Base-by-base conservation (phyloP, 2,329 filamentous ascomycete genomes). In the Xylariaceae sp. region DNA sequence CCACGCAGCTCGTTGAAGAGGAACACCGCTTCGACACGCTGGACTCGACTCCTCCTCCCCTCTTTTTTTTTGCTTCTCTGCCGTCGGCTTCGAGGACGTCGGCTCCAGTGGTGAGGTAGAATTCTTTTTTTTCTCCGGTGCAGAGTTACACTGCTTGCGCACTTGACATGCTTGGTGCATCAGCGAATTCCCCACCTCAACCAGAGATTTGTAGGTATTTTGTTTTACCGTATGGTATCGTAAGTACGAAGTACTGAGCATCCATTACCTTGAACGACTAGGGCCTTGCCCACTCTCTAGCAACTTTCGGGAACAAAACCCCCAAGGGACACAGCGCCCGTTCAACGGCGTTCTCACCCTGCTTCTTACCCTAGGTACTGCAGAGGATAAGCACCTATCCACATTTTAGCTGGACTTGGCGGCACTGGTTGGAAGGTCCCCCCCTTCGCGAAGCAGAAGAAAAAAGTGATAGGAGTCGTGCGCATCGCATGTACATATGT, bases 121-220 rank as follows among this genome's bases (percentile, higher is more conserved):
- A 30, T 45, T 45, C 49, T 18, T 44, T 17, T 49, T 23, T 59
- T 60, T 62, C 53, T 61, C 62, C 58, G 62, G 58, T 55, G 51
- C 39, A 60, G 56, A 63, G 62, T 64, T 64, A 57, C 62, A 62
- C 60, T 59, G 58, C 60, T 61, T 63, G 62, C 56, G 17, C 54
- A 54, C 60, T 59, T 62, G 48, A 56, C 55, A 15, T 55, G 56
- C 45, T 51, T 39, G 48, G 57, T 39, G 54, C 60, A 60, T 62
- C 57, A 59, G 57, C 23, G 23, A 30, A 30, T 47, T 62, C 57
- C 37, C 62, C 62, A 62, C 60, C 57, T 35, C 53, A 51, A 49
- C 60, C 60, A 64, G 56, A 57, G 34, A 52, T 51, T 41, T 51
- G 18, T 50, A 30, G 23, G 18, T 41, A 35, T 11, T 18, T 15